Evolutionary conservation across 805 yeast genomes (phyloP).

Genomic region (Candida broadrunensis): DNA sequence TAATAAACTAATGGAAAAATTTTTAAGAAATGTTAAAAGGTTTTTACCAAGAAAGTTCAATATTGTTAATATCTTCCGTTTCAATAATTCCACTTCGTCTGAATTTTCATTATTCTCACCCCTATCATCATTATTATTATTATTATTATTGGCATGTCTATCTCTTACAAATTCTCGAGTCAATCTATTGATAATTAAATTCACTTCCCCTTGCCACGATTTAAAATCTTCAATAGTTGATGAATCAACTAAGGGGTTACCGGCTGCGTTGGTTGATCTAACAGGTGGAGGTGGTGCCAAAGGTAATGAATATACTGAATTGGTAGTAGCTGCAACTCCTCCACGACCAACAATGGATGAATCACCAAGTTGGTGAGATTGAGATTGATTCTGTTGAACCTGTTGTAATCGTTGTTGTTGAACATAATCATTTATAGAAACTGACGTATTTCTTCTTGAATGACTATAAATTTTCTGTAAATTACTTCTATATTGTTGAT

Average conservation of each 20-base stretch:
- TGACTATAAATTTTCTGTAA: conserved; percentile 43
- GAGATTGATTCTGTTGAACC: conserved; percentile 1
- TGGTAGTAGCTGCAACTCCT: conserved; percentile 7
- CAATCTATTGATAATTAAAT: conserved; percentile 43
- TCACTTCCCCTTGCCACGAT: conserved; percentile 55
- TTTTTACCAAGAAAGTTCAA: conserved; percentile 26
- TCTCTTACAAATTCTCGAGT: conserved; percentile 33
- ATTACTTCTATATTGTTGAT: conserved; percentile 30
- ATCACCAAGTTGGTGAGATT: conserved; percentile 5
- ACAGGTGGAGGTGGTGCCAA: not conserved
- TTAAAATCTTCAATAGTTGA: conserved; percentile 39
- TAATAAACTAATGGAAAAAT: conserved; percentile 32
- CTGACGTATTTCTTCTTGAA: conserved; percentile 36
- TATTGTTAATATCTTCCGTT: conserved; percentile 18
- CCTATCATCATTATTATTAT: conserved; percentile 10
- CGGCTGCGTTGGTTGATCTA: not conserved
- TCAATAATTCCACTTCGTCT: conserved; percentile 17
- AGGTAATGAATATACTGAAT: conserved; percentile 18
- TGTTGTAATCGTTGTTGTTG: conserved; percentile 28
- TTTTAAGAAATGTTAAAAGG: conserved; percentile 25
- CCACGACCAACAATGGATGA: conserved; percentile 1
- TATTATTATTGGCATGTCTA: not conserved
- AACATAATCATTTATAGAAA: conserved; percentile 33
- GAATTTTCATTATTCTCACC: conserved; percentile 11
- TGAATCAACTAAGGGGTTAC: conserved; percentile 3